phyloP scores from a whole-genome alignment of 768 basidiomycete genomes.

The Lentinula edodes region DNA sequence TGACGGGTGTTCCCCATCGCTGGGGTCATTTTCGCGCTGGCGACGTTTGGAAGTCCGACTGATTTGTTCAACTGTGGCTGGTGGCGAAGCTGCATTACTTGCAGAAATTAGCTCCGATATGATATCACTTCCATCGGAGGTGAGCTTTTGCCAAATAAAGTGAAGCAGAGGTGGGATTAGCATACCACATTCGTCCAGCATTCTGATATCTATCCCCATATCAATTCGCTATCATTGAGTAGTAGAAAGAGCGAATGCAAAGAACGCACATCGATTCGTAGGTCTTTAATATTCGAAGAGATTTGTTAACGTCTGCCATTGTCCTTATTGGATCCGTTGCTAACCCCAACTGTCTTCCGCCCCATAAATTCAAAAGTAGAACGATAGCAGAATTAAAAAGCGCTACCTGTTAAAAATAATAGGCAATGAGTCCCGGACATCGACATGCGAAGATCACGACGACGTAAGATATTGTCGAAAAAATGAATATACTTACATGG shows the following conservation, averaged over 20 bases:
- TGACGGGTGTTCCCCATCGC: neutral
- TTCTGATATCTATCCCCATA: constrained; percentile 33
- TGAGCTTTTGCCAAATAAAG: neutral
- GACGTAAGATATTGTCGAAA: constrained; percentile 6
- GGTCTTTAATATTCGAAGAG: constrained; percentile 10
- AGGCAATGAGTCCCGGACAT: too few species aligned
- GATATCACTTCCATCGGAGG: neutral
- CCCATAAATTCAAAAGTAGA: constrained; percentile 26
- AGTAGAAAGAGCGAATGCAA: too few species aligned
- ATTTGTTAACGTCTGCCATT: constrained; percentile 47
- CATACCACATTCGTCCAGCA: constrained; percentile 43
- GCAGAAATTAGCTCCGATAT: neutral
- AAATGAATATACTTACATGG: neutral
- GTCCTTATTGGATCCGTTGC: constrained; percentile 35
- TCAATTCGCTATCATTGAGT: too few species aligned
- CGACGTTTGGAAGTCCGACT: neutral
- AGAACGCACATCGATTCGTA: too few species aligned
- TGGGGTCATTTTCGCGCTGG: neutral
- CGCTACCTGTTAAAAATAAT: too few species aligned
- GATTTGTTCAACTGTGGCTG: neutral
- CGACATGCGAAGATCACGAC: too few species aligned
- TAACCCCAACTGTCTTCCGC: constrained; percentile 34
- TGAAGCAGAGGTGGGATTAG: neutral
- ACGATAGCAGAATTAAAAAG: too few species aligned
- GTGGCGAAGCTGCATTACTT: neutral